A percentile compares a stretch with the other conserved stretches of the same genome.
phyloP scores from a whole-genome alignment of 2,329 filamentous ascomycete genomes.

The Helotiales sp. region DNA sequence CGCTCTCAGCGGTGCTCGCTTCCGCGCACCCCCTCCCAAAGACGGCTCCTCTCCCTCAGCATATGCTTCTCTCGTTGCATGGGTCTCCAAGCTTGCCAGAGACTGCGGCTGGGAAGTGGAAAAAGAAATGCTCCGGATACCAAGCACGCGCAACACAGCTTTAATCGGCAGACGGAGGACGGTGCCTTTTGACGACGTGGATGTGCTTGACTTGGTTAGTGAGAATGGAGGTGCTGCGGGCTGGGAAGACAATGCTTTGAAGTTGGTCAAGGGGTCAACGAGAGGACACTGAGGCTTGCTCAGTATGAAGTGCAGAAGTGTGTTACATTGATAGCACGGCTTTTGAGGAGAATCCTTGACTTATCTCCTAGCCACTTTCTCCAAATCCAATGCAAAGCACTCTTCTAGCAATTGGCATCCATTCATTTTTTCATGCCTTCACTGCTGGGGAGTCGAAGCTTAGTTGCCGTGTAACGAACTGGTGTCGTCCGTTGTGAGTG shows the following conservation, averaged over 20 bases:
- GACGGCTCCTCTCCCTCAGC: conserved; percentile 59
- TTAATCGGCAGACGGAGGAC: conserved; percentile 67
- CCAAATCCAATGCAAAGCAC: too few species aligned
- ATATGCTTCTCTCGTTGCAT: conserved; percentile 83
- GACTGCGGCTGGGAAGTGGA: conserved; percentile 79
- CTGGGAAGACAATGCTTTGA: conserved; percentile 63
- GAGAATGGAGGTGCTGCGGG: conserved; percentile 61
- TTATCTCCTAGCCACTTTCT: too few species aligned
- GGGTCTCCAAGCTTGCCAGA: conserved; percentile 71
- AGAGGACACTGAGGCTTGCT: conserved; percentile 35
- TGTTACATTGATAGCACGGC: background rate
- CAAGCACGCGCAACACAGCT: conserved; percentile 86
- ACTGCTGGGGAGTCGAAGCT: too few species aligned
- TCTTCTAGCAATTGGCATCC: too few species aligned
- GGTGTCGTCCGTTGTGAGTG: too few species aligned
- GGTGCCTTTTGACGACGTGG: conserved; percentile 41
- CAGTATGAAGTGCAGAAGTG: background rate
- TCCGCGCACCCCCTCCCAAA: conserved; percentile 66
- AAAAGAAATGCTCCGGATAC: conserved; percentile 86
- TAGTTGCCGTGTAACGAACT: too few species aligned
- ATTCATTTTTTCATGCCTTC: too few species aligned
- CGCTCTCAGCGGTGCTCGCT: conserved; percentile 75
- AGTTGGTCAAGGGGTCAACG: conserved; percentile 59
- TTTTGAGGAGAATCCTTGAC: too few species aligned
- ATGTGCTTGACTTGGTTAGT: conserved; percentile 52